Evolutionary conservation across 495 filamentous ascomycete genomes (phyloP).

Genomic region (Penicillium argentinense): DNA sequence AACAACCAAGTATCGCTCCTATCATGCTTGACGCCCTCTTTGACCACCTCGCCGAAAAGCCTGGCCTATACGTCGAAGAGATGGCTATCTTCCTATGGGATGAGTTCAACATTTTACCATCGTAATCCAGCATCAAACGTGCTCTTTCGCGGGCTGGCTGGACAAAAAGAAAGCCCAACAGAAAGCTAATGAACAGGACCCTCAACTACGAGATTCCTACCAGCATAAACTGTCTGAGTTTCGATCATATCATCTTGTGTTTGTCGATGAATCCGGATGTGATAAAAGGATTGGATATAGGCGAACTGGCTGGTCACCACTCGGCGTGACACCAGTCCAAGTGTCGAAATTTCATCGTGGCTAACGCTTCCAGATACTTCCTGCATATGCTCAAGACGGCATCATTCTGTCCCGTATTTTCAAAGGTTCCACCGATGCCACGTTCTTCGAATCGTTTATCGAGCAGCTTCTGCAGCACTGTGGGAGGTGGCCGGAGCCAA

Average conservation of each 20-base stretch:
- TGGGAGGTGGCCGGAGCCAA: too few species aligned
- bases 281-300: too few species aligned
- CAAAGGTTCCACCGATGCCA: too few species aligned
- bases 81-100: slow-evolving; percentile 19
- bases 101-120: slow-evolving; percentile 13
- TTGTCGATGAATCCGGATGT: neutral
- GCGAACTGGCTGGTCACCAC: too few species aligned
- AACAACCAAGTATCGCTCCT: slow-evolving; percentile 13
- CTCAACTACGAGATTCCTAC: slow-evolving; percentile 9
- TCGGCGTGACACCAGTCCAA: too few species aligned
- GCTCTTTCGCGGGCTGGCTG: neutral
- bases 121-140: slow-evolving; percentile 3
- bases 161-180: slow-evolving; percentile 2
- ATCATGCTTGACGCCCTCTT: slow-evolving; percentile 18
- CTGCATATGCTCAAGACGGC: too few species aligned
- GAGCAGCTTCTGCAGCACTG: too few species aligned
- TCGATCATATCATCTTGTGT: slow-evolving; percentile 1
- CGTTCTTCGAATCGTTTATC: too few species aligned
- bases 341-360: too few species aligned
- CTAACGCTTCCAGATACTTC: too few species aligned
- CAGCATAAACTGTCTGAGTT: slow-evolving; percentile 3
- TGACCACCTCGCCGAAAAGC: slow-evolving; percentile 12
- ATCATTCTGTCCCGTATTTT: too few species aligned
- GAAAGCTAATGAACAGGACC: neutral
- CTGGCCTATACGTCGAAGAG: slow-evolving; percentile 15